Base-by-base conservation (phyloP, 805 yeast species). In the Kluyveromyces nonfermentans region DNA sequence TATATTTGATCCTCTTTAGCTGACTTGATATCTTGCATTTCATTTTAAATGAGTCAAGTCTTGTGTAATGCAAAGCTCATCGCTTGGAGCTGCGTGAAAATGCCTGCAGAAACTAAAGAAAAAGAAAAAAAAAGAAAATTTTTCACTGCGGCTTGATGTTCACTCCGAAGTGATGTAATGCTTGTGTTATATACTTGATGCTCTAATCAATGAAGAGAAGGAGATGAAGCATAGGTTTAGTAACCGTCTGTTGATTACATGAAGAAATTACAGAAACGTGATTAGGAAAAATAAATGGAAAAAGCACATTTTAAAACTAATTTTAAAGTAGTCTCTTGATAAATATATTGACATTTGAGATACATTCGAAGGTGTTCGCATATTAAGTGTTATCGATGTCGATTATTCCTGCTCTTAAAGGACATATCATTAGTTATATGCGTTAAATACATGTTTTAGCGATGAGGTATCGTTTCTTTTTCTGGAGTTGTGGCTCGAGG, bases 401-500 rank as follows among this genome's bases (percentile, higher is more conserved):
- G 39, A 36, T 36, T 36, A 20, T 5, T 36, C 39, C 21, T 36
- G 39, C 39, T 20, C 39, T 36, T 36, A 36, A n/a, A 36, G 39
- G 39, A 36, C 22, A 10, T 36, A 36, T 20, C 16, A 19, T 16
- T 6, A 14, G 19, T 3, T n/a, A 3, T 16, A 9, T 16, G 14
- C 39, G 39, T 36, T 36, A 19, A 36, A 31, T 36, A 31, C 39
- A 36, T 12, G 18, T n/a, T 20, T 36, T 31, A 36, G 39, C 39
- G 39, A 36, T 17, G 21, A 17, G 22, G 7, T 6, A 5, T 25
- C 30, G 30, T 25, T 25, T 25, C 30, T 25, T 25, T 25, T 25
- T n/a, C n/a, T n/a, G n/a, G n/a, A n/a, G n/a, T n/a, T n/a, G n/a
- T n/a, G n/a, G n/a, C n/a, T n/a, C n/a, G n/a, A n/a, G n/a, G n/a